Evolutionary conservation across 257 asterid species (phyloP).

Genomic region (Plantago elongata): DNA sequence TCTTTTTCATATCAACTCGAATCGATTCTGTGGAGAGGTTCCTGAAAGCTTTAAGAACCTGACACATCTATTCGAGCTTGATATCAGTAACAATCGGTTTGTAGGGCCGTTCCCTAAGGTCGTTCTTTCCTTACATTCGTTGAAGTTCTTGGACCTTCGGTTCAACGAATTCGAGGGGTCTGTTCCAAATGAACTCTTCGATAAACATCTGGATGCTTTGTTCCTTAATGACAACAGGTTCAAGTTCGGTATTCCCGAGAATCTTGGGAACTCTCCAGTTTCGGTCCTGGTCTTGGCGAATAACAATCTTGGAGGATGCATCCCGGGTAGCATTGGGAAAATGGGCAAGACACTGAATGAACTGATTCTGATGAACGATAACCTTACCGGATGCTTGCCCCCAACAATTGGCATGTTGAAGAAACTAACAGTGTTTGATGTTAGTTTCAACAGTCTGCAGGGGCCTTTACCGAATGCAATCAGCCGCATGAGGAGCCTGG

Average conservation of each 20-base stretch:
- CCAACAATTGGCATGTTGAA: conserved; percentile 49
- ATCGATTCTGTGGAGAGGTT: conserved; percentile 63
- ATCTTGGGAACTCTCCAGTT: conserved; percentile 66
- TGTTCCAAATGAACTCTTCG: conserved; percentile 44
- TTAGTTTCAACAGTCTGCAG: conserved; percentile 54
- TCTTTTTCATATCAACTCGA: conserved; percentile 58
- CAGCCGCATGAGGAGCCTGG: conserved; percentile 44
- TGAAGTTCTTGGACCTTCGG: conserved; percentile 58
- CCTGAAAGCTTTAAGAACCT: conserved; percentile 38
- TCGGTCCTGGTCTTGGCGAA: conserved; percentile 68
- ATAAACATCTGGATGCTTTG: conserved; percentile 53
- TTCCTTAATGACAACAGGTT: conserved; percentile 64
- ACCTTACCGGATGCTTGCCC: conserved; percentile 67
- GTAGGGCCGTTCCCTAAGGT: conserved; percentile 63
- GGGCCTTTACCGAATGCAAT: conserved; percentile 47
- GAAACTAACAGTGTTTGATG: conserved; percentile 55
- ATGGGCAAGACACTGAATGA: conserved; percentile 54
- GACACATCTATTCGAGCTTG: conserved; percentile 53
- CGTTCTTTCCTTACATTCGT: conserved; percentile 42
- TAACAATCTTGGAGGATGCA: conserved; percentile 58
- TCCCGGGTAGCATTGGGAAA: conserved; percentile 60
- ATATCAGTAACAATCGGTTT: conserved; percentile 61
- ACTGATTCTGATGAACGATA: conserved; percentile 51
- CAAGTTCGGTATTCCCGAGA: conserved; percentile 50
- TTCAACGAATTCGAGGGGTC: conserved; percentile 72